A percentile compares a stretch with the other conserved stretches of the same genome.
These are phyloP conservation scores for Termitomyces sp. DNA, from an alignment of 768 basidiomycete species.

Conservation along the genomic window DNA sequence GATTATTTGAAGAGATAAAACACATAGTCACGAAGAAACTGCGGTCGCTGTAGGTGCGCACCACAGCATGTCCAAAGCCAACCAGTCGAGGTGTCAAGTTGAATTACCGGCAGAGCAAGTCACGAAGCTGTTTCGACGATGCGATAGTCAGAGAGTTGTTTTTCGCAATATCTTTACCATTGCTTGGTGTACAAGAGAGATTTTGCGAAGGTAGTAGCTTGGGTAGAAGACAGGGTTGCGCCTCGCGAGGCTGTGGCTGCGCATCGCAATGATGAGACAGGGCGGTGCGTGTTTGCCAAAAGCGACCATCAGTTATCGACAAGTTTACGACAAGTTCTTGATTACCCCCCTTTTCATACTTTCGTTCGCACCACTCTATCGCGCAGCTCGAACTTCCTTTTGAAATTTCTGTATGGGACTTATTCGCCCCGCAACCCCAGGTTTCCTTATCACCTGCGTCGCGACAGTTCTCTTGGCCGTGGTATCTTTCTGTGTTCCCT, in stretches of 20 bases:
- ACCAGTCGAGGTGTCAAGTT: background rate
- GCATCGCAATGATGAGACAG: background rate
- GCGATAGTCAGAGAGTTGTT: background rate
- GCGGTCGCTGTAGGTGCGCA: background rate
- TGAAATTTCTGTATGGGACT: slow-evolving; percentile 43
- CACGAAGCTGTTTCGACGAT: background rate
- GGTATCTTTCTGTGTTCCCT: slow-evolving; percentile 89
- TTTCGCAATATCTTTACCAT: background rate
- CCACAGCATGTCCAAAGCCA: background rate
- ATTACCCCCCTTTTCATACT: background rate
- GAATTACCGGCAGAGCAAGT: background rate
- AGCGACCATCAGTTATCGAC: background rate
- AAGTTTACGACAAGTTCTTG: background rate
- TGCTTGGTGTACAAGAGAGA: background rate
- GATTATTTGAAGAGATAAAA: background rate
- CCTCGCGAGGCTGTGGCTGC: background rate
- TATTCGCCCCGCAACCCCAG: slow-evolving; percentile 86
- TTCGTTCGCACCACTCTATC: background rate
- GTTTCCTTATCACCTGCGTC: slow-evolving; percentile 78
- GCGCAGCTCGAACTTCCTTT: background rate
- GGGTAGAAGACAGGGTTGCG: background rate
- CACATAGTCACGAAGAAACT: background rate
- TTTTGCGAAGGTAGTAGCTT: background rate
- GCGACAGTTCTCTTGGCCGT: slow-evolving; percentile 79
- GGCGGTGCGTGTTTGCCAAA: background rate